Conservation (phyloP, 805 yeast genomes). For the Sugiyamaella chiloensis region DNA sequence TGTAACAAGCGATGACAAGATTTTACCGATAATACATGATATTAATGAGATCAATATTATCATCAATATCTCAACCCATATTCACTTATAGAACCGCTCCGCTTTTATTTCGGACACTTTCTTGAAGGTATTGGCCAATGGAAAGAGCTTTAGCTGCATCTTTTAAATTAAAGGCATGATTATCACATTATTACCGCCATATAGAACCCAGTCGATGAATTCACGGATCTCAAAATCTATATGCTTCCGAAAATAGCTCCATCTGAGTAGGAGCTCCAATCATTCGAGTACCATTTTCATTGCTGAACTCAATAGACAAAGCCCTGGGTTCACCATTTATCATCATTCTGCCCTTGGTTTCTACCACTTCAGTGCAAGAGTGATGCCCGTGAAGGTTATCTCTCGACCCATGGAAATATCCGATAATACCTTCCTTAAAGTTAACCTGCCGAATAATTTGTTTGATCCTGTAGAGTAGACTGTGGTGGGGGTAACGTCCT, state of each 20-base stretch:
- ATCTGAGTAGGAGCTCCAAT: background rate
- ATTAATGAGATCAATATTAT: no score
- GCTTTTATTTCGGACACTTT: no score
- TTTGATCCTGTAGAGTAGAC: conserved; percentile 24
- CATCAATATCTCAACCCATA: no score
- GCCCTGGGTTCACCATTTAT: conserved; percentile 21
- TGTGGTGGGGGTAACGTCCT: conserved; percentile 18
- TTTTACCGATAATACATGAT: no score
- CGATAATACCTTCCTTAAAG: conserved; percentile 21
- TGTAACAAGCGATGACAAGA: no score
- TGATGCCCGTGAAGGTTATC: conserved; percentile 26
- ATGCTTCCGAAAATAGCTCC: conserved; percentile 13
- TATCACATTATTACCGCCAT: no score
- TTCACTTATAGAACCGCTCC: no score
- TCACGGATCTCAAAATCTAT: conserved; percentile 17
- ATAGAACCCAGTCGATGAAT: conserved; percentile 21
- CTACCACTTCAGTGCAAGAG: conserved; percentile 22
- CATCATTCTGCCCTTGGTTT: conserved; percentile 23
- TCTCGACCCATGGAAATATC: conserved; percentile 22
- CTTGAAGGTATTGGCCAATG: no score
- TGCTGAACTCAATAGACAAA: conserved; percentile 12
- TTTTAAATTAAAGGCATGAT: conserved; percentile 18
- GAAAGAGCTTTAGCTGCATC: conserved; percentile 25
- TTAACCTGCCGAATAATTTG: conserved; percentile 20
- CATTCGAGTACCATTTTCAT: background rate